A percentile compares a stretch with the other conserved stretches of the same genome.
Conservation (phyloP, 2,329 filamentous ascomycete genomes). For the Fusarium pseudocircinatum region DNA sequence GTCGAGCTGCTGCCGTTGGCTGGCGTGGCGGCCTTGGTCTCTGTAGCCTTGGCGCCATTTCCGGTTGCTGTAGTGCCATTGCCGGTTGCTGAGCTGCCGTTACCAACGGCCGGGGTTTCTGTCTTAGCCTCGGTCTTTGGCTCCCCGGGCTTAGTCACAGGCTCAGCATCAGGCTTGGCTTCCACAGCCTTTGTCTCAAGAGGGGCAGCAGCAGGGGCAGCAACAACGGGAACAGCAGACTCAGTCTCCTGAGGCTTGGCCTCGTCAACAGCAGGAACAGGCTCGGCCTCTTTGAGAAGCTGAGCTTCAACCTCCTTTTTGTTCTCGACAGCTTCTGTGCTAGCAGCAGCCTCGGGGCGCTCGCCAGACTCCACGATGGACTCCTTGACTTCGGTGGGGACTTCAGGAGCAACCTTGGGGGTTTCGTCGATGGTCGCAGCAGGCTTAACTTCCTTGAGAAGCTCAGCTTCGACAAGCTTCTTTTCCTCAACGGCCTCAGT, state of each 20-base stretch:
- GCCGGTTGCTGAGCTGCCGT: conserved; percentile 30
- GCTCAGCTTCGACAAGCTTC: conserved; percentile 74
- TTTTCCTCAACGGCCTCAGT: conserved; percentile 76
- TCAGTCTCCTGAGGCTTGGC: conserved; percentile 63
- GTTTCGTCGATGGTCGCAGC: conserved; percentile 51
- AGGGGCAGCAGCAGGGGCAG: conserved; percentile 9
- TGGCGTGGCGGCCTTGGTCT: conserved; percentile 33
- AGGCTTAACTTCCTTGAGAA: conserved; percentile 70
- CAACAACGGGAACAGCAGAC: background rate
- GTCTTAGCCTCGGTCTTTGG: conserved; percentile 20
- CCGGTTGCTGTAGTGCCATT: conserved; percentile 29
- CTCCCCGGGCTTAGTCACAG: conserved; percentile 4
- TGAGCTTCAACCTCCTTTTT: conserved; percentile 81
- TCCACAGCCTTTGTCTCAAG: conserved; percentile 25
- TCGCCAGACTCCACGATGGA: conserved; percentile 67
- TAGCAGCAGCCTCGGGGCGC: conserved; percentile 76
- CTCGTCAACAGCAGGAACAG: conserved; percentile 60
- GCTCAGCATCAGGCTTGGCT: background rate
- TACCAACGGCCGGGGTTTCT: conserved; percentile 32
- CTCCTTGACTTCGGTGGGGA: conserved; percentile 66
- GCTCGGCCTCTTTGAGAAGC: conserved; percentile 71
- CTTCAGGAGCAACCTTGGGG: conserved; percentile 57
- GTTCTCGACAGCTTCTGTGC: conserved; percentile 74
- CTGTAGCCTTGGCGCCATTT: conserved; percentile 37
- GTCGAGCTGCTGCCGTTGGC: conserved; percentile 29